Evolutionary conservation across 2,329 filamentous ascomycete genomes (phyloP).

Genomic region (Fusarium vanettenii): DNA sequence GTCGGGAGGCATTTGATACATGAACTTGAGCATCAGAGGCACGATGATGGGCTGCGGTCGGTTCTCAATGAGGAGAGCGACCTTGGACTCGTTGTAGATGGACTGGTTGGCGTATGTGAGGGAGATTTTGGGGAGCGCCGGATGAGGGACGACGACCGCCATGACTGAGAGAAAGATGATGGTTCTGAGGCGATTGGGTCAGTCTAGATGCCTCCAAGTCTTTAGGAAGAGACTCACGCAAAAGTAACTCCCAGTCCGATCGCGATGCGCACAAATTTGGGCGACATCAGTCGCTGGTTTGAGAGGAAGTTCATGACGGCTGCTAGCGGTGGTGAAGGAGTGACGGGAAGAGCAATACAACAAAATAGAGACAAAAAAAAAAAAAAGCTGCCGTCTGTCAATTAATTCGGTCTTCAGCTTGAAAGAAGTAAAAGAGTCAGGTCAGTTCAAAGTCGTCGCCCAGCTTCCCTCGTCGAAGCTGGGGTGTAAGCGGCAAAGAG

Average conservation of each 20-base stretch:
- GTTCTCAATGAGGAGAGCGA: slow-evolving; percentile 4
- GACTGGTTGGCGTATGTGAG: slow-evolving; percentile 4
- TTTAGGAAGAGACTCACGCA: not conserved
- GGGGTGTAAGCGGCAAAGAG: not conserved
- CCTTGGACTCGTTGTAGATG: slow-evolving; percentile 3
- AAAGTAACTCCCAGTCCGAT: not conserved
- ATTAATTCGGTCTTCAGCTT: not conserved
- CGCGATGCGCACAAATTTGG: not conserved
- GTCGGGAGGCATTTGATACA: slow-evolving; percentile 1
- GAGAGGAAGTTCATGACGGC: not conserved
- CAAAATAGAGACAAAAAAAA: not conserved
- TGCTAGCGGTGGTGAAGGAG: not conserved
- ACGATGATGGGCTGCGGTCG: slow-evolving; percentile 1
- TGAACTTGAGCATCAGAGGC: slow-evolving; percentile 2
- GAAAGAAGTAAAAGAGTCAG: not conserved
- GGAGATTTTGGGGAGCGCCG: not conserved
- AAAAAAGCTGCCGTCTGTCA: not conserved
- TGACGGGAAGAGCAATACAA: not conserved
- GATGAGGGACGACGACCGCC: not conserved
- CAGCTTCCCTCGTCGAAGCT: not conserved
- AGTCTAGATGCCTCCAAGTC: not conserved
- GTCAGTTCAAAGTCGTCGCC: not conserved
- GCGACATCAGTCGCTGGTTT: not conserved
- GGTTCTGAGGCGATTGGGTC: not conserved
- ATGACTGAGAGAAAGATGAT: not conserved